phyloP scores from a whole-genome alignment of 352 stramenopile genomes.

The Globisporangium nagaii region DNA sequence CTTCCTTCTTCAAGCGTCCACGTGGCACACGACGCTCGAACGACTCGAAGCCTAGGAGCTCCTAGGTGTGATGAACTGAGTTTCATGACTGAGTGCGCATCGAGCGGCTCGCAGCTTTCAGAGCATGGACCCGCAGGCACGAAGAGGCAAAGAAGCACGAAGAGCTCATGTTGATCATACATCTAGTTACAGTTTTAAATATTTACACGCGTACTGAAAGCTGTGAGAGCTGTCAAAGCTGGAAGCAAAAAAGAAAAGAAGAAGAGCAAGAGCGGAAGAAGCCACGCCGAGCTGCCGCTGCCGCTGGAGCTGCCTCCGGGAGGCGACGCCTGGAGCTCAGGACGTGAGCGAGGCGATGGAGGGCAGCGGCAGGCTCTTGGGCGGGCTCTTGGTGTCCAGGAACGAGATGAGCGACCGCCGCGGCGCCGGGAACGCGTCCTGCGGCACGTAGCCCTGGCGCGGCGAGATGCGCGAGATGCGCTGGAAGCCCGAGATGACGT shows the following conservation, averaged over 20 bases:
- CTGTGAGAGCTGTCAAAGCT: background rate
- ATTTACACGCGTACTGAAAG: conserved; percentile 2
- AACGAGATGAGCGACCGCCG: conserved; percentile 9
- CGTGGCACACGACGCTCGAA: too few species aligned
- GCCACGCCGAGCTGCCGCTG: background rate
- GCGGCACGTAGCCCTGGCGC: background rate
- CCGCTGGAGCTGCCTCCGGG: background rate
- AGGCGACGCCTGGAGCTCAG: background rate
- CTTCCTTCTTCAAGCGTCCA: too few species aligned
- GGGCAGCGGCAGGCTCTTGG: background rate
- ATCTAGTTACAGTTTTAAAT: conserved; percentile 8
- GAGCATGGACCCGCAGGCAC: background rate
- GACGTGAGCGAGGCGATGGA: conserved; percentile 11
- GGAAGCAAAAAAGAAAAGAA: background rate
- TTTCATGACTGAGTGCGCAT: too few species aligned
- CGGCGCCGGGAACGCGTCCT: background rate
- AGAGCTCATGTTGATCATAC: background rate
- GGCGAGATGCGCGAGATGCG: conserved; percentile 13
- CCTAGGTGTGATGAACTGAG: too few species aligned
- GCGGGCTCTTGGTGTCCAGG: conserved; percentile 2
- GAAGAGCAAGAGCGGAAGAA: background rate
- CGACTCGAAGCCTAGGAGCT: too few species aligned
- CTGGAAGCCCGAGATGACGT: conserved; percentile 12
- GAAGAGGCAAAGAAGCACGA: background rate
- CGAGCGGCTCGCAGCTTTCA: too few species aligned